Base-by-base conservation (phyloP, 495 filamentous ascomycete genomes). In the Podospora pseudoanserina region DNA sequence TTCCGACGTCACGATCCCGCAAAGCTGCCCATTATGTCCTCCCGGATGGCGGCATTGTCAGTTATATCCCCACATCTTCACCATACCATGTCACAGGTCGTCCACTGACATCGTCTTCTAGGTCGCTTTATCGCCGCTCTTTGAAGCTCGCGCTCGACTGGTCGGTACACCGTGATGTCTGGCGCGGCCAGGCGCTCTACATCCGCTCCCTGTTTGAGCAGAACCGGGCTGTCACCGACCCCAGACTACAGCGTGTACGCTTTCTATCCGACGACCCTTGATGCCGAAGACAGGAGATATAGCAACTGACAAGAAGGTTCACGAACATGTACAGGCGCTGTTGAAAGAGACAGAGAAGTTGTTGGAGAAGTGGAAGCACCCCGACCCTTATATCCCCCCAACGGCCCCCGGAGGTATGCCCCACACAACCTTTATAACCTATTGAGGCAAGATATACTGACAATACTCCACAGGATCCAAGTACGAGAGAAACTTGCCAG, bases 131-230 rank as follows among this genome's bases (percentile, higher is more conserved):
- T 79, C 90, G 95, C 70, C 92, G 93, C 67, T 92, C 91, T 20
- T 80, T 98, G 74, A 98, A 97, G 85, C 87, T 96, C 67, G 86
- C 95, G 18, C 91, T 97, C 71, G 92, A 96, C 83, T 99, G 95
- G 96, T 84, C 91, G 66, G 91, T 97, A 68, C 91, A 97, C 72
- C 88, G 96, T 66, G 86, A 90, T 70, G 79, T 97, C 70, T 99
- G 96, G 94, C 88, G 96, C 69, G 91, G 93, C 65, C 94, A 97
- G 78, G 95, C 96, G 19, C 81, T 97, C 69, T 98, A 99, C 76
- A 95, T 99, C 70, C 90, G 95, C 71, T 92, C 91, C 19, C 84
- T 98, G 13, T 99, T 99, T 76, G 95, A 99, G 73, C 92, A 92
- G 57, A 98, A 99, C 80, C 91, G 88, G 75, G 81, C 94, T 74